Base-by-base conservation (phyloP, 495 filamentous ascomycete species). In the Podospora anserina region DNA sequence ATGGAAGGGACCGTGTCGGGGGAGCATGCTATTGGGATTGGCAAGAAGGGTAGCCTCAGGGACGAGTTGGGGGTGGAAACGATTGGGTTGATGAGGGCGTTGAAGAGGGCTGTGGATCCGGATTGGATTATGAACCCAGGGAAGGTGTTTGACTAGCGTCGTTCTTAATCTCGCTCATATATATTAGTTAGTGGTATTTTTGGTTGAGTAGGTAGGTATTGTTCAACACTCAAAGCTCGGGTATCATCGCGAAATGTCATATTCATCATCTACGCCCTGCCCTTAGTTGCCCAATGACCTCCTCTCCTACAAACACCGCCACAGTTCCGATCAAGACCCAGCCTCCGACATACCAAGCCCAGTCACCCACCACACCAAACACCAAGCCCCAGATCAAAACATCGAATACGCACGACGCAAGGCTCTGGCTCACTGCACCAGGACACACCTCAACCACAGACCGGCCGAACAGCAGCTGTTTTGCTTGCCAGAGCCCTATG, bases 1-100 rank as follows among this genome's bases (percentile, higher is more conserved):
- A 77, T 79, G 77, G 77, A 76, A 39, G 78, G 78, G 7, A 80
- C 78, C 0, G 78, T 79, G n/a, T 72, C 72, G 5, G 78, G 78
- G 26, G 76, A 80, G 63, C 78, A 79, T 61, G 77, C 71, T 2
- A 78, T 80, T 53, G 77, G 78, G 11, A 74, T 80, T 56, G 78
- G 78, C 0, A 80, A 79, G 68, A 78, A 77, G 69, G 73, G 63
- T 2, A 70, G 64, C 34, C 60, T 80, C n/a, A 56, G 70, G 16
- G 71, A 78, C 1, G 77, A 80, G 69, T 61, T 80, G 2, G 77
- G 78, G 15, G 54, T 58, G 32, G 71, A 72, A 28, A 75, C 78
- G 15, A 68, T 80, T 28, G 67, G 66, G 16, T 49, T 80, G 66
- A 80, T 80, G 78, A 71, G 70, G 67, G 23, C 11, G 56, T 18